Evolutionary conservation across 2,329 filamentous ascomycete species (phyloP), one percentile per base, ranked within the genome.

Genomic region (Tolypocladium album): DNA sequence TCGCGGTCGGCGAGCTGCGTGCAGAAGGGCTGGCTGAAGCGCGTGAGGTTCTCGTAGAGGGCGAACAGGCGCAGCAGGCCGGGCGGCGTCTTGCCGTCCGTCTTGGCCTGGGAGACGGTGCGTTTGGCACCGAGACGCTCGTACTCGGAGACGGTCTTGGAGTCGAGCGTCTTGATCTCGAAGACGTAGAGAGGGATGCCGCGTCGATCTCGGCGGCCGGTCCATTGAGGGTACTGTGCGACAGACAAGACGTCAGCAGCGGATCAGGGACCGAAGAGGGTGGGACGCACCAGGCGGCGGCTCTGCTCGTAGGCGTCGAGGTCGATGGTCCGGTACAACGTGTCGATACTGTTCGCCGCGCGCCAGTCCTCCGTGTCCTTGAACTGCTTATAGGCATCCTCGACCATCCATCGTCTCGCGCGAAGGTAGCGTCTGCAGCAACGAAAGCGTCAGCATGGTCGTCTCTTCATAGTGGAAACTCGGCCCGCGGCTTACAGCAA

Each of bases 131-230:
- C 73, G 36, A 78, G 76, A 69, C 88, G 89, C 70, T 93, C 89
- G 75, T 96, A 96, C 60, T 85, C 82, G 52, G 85, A 76, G 66
- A 97, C 86, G 40, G 88, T 88, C 77, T 96, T 95, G 70, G 82
- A 83, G 76, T 95, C 89, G 67, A 97, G 82, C 61, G 89, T 85
- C 62, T 84, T 84, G 72, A 97, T 90, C 75, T 95, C 90, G 75
- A 89, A 97, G 62, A 97, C 84, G 74, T 94, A 97, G 66, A 97
- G 82, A 9, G 93, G 93, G 63, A 96, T 96, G 65, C 93, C 93
- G 66, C 92, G 88, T 67, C 86, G 88, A 75, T 97, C 93, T 66
- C 92, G 85, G 65, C 92, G 88, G 59, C 93, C 93, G 24, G 90
- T 95, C 89, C 92, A 97, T 84, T 96, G 91, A 31, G 92, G 92